Evolutionary conservation across 192 early-diverging fungal species (phyloP), one percentile per base, ranked within the genome.

Genomic region (Paraglomus brasilianum): DNA sequence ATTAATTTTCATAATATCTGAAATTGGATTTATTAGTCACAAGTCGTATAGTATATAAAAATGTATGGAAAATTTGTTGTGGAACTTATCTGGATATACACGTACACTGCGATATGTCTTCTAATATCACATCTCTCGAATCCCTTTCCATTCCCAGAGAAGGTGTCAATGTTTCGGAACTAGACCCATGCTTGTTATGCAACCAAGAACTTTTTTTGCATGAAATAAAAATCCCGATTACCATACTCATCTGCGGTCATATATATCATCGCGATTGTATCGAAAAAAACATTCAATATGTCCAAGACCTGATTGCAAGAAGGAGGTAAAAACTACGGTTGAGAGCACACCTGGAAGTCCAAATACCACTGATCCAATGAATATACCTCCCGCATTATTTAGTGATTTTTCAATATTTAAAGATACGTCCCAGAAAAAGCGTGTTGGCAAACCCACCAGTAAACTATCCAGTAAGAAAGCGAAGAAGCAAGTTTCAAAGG

Each of bases 231-330:
- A 22, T 36, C 10, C n/a, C 56, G 41, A 40, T 58, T n/a, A 58
- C 56, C 30, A n/a, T 58, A 38, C n/a, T 58, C 36, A 8, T 39
- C 13, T 58, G 56, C n/a, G 21, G 24, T 10, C 56, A 58, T 58
- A 58, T 38, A 15, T 22, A 40, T 10, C 56, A 58, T 38, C 56
- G 56, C 41, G 10, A 14, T 38, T 58, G 56, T 38, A 24, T 58
- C n/a, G 30, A 58, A n/a, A 22, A 58, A 59, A 59, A 59, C 57
- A 59, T 59, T 59, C 57, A 59, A 59, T 59, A 59, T 59, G 57
- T 59, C 57, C 57, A 59, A 59, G 57, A 59, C 36, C 57, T 59
- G 57, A 59, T 59, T 59, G 57, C 57, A 59, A 59, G 57, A 59
- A 59, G 30, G 57, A 59, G 57, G 9, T 59, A 59, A 38, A 59